Base-by-base conservation (phyloP, 2,329 filamentous ascomycete genomes). In the Capronia coronata region DNA sequence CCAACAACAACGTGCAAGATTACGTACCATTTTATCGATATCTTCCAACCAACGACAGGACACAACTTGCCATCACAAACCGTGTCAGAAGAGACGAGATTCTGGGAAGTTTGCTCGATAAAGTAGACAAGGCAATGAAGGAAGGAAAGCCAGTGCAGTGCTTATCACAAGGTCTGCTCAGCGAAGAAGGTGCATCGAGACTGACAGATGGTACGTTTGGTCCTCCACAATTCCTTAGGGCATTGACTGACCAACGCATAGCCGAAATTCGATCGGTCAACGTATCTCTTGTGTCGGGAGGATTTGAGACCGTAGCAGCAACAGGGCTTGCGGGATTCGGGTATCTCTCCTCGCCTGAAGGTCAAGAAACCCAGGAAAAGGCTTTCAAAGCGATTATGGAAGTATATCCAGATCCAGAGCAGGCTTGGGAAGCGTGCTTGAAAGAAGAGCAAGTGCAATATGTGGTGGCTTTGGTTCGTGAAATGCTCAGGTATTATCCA, bases 401-500 rank as follows among this genome's bases (percentile, higher is more conserved):
- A 47, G 68, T 75, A 16, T 79, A 79, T 56, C 62, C 67, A 1
- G 9, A 7, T 6, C 66, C 70, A 2, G 66, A 74, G 2, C 62
- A 77, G 54, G 79, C 79, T 11, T 22, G 43, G 29, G 6, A 7
- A 10, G 30, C 9, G 10, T 34, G 30, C 1, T 62, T 73, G 1
- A 80, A 84, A 54, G 80, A 84, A 57, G 78, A 82, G 55, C 77
- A 76, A 62, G 83, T 80, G 60, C 66, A 67, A 19, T 84, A 84
- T 59, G 66, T 84, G 40, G 76, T 72, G 14, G 80, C 80, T 0
- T 62, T 84, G 11, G 80, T 82, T 1, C 72, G 73, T 44, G 81
- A 84, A 63, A 80, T 76, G 45, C 63, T 84, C 51, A 69, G 78
- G 61, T 79, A 78, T 57, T 84, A 75, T 51, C 80, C 76, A 0